These are phyloP conservation scores for Reticulascus tulasneorum DNA, from an alignment of 2,329 filamentous ascomycete genomes.

Conservation along the genomic window DNA sequence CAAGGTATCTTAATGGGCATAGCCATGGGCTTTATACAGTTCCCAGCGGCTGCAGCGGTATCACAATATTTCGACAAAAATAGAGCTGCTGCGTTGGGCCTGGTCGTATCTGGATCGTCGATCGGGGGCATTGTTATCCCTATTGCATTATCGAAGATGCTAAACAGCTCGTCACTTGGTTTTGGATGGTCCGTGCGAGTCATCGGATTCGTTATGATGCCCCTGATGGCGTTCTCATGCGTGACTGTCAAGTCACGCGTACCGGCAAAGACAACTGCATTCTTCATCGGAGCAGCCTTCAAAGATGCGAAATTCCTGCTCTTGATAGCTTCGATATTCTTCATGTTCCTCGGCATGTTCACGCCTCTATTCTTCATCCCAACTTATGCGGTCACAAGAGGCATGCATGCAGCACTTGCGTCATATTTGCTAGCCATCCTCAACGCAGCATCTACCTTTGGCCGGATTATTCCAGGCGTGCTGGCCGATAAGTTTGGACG, in stretches of 20 bases:
- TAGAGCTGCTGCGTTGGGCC: slow-evolving; percentile 41
- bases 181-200: slow-evolving; percentile 52
- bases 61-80: slow-evolving; percentile 45
- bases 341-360: slow-evolving; percentile 43
- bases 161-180: slow-evolving; percentile 37
- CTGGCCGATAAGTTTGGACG: slow-evolving; percentile 55
- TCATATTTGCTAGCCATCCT: slow-evolving; percentile 66
- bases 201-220: slow-evolving; percentile 47
- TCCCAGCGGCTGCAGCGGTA: slow-evolving; percentile 41
- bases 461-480: slow-evolving; percentile 55
- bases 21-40: slow-evolving; percentile 34
- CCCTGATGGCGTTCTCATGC: slow-evolving; percentile 34
- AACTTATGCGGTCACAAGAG: slow-evolving; percentile 50
- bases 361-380: slow-evolving; percentile 58
- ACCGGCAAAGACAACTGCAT: slow-evolving; percentile 27
- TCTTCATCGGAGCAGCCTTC: slow-evolving; percentile 37
- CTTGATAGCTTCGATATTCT: slow-evolving; percentile 28
- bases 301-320: slow-evolving; percentile 22
- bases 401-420: slow-evolving; percentile 52
- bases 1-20: slow-evolving; percentile 43
- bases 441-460: slow-evolving; percentile 58
- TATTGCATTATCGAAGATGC: slow-evolving; percentile 40
- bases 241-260: slow-evolving; percentile 28
- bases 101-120: slow-evolving; percentile 42
- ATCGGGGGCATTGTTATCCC: slow-evolving; percentile 52